Evolutionary conservation across 495 filamentous ascomycete species (phyloP), one percentile per base, ranked within the genome.

Genomic region (Penicillium cosmopolitanum): DNA sequence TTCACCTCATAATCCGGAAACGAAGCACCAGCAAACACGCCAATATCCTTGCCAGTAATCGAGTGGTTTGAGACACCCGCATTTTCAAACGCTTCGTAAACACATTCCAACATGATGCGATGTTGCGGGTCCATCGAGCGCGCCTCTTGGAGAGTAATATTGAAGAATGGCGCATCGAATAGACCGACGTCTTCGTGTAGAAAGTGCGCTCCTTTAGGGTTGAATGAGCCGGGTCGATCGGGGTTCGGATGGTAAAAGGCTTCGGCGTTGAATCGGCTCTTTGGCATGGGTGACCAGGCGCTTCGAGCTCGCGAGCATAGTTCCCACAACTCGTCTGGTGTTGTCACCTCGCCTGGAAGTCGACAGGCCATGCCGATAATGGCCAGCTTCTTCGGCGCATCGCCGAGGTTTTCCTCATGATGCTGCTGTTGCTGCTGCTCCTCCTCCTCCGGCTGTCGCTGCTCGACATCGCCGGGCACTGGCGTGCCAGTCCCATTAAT

Each of bases 111-210:
- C 8, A 75, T 58, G 1, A 80, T 64, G 7, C 79, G 67, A 50
- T 83, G 81, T 54, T 83, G 80, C 0, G 81, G 80, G 58, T 83
- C 81, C 47, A 83, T 73, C 0, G 70, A 66, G 4, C 68, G 61
- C 11, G 78, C 80, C 56, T 82, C 81, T 34, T 66, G 67, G 0
- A 77, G 70, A 0, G 72, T 69, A 19, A 81, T 77, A 13, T 68
- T 68, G 64, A 82, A 83, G 68, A 90, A 86, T 23, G 64, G 48
- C 0, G 84, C 75, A 61, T 89, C 87, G 57, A 89, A 89, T 3
- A 73, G 66, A 4, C 72, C 68, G 7, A 80, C 64, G 60, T 87
- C 78, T 52, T 84, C 74, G 0, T 81, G 69, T 15, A 89, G 63
- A 62, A 80, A 77, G 56, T 79, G 72, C 0, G 66, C 62, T 12